These are phyloP conservation scores for Metschnikowia chrysomelidarum DNA, from an alignment of 805 yeast genomes.

Conservation along the genomic window DNA sequence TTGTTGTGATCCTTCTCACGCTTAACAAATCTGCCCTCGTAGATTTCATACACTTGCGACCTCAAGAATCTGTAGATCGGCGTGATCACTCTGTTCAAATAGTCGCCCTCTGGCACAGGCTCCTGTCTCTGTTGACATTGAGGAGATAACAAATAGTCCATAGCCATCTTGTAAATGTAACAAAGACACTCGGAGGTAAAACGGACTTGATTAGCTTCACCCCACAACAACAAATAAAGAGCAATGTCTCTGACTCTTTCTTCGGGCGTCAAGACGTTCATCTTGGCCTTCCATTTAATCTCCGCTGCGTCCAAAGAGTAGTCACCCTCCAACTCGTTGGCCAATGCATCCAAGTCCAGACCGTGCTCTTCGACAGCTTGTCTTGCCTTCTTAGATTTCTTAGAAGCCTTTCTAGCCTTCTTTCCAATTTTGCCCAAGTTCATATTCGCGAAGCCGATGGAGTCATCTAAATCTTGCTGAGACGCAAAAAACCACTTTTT, in stretches of 20 bases:
- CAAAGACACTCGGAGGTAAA: constrained; percentile 81
- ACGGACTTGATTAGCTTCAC: constrained; percentile 92
- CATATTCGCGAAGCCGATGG: constrained; percentile 81
- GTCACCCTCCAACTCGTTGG: constrained; percentile 76
- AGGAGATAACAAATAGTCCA: constrained; percentile 84
- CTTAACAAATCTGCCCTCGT: constrained; percentile 78
- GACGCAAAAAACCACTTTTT: constrained; percentile 89
- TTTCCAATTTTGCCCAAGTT: constrained; percentile 69
- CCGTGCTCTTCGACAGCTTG: constrained; percentile 66
- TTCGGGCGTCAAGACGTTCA: constrained; percentile 69
- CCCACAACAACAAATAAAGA: constrained; percentile 76
- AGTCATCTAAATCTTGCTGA: constrained; percentile 82
- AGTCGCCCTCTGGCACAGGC: constrained; percentile 88
- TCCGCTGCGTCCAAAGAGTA: constrained; percentile 81
- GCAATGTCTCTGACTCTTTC: constrained; percentile 80
- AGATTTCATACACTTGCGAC: constrained; percentile 77
- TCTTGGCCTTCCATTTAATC: constrained; percentile 81
- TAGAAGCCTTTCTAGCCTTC: constrained; percentile 78
- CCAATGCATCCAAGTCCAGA: constrained; percentile 58
- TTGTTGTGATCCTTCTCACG: constrained; percentile 83
- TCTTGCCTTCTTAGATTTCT: constrained; percentile 76
- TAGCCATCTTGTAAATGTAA: constrained; percentile 93
- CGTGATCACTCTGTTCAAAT: constrained; percentile 85
- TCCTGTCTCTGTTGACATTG: constrained; percentile 85
- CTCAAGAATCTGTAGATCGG: constrained; percentile 82